Evolutionary conservation across 805 yeast genomes (phyloP).

Genomic region (Starmerella gropengiesseri): DNA sequence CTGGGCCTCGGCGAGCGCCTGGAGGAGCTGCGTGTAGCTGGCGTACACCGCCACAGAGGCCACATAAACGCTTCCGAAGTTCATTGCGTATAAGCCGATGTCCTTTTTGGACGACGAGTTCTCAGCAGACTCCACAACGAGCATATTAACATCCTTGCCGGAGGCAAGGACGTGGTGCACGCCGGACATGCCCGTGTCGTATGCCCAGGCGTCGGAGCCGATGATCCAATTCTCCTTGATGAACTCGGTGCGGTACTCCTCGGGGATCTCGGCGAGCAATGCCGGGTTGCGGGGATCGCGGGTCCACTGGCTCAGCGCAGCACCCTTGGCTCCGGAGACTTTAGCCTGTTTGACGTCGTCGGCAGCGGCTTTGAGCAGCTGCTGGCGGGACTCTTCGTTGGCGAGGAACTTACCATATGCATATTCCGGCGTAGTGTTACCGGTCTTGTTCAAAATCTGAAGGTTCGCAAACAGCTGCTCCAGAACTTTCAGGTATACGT

Average conservation of each 20-base stretch:
- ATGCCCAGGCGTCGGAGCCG: slow-evolving; percentile 94
- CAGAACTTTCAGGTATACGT: slow-evolving; percentile 66
- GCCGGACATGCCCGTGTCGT: slow-evolving; percentile 84
- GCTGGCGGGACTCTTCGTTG: slow-evolving; percentile 40
- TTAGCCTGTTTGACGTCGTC: slow-evolving; percentile 32
- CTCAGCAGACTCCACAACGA: slow-evolving; percentile 81
- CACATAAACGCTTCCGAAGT: slow-evolving; percentile 77
- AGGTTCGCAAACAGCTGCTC: slow-evolving; percentile 54
- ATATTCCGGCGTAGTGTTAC: slow-evolving; percentile 60
- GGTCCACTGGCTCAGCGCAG: slow-evolving; percentile 60
- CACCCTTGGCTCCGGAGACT: slow-evolving; percentile 41
- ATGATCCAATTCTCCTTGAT: slow-evolving; percentile 54
- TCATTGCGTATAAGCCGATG: slow-evolving; percentile 89
- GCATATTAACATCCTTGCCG: slow-evolving; percentile 67
- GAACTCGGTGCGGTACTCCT: slow-evolving; percentile 29
- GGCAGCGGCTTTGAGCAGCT: slow-evolving; percentile 38
- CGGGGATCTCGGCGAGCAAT: slow-evolving; percentile 14
- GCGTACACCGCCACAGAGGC: slow-evolving; percentile 91
- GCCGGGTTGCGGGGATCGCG: slow-evolving; percentile 30
- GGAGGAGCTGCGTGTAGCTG: slow-evolving; percentile 83
- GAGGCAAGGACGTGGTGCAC: slow-evolving; percentile 73
- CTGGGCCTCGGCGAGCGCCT: slow-evolving; percentile 84
- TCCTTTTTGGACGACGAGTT: slow-evolving; percentile 56
- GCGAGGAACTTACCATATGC: slow-evolving; percentile 72
- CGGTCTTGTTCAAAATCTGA: slow-evolving; percentile 47